phyloP scores from a whole-genome alignment of 768 basidiomycete species.

The Multifurca ochricompacta region DNA sequence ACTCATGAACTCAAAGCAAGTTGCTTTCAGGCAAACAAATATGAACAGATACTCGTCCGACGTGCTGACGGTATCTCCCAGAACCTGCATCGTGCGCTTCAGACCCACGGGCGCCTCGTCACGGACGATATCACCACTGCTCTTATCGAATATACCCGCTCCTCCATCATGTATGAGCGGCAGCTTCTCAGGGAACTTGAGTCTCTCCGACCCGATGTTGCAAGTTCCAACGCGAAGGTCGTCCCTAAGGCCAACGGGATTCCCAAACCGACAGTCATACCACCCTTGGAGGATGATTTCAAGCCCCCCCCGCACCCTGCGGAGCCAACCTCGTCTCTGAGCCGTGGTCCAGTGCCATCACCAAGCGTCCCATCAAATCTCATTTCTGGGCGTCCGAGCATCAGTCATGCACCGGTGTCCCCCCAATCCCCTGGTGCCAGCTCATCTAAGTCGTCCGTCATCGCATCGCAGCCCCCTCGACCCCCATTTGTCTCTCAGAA shows the following conservation, averaged over 20 bases:
- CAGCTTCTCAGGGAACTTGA: slow-evolving; percentile 86
- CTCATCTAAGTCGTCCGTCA: slow-evolving; percentile 32
- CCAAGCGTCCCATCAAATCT: slow-evolving; percentile 11
- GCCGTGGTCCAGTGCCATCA: slow-evolving; percentile 19
- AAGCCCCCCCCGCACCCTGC: slow-evolving; percentile 28
- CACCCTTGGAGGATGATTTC: slow-evolving; percentile 55
- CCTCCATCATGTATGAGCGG: slow-evolving; percentile 86
- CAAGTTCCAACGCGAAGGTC: slow-evolving; percentile 55
- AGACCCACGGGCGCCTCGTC: slow-evolving; percentile 76
- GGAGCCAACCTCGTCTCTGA: slow-evolving; percentile 21
- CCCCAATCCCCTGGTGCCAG: slow-evolving; percentile 50
- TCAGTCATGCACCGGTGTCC: slow-evolving; percentile 28
- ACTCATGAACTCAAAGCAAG: slow-evolving; percentile 12
- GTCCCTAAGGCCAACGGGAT: slow-evolving; percentile 39
- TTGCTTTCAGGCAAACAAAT: slow-evolving; percentile 67
- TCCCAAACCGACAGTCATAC: slow-evolving; percentile 55
- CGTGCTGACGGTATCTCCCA: slow-evolving; percentile 92
- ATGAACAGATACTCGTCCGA: slow-evolving; percentile 75
- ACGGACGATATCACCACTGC: slow-evolving; percentile 89
- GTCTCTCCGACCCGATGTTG: slow-evolving; percentile 69
- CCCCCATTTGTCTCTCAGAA: slow-evolving; percentile 29
- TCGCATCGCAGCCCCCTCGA: not conserved
- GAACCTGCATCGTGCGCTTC: slow-evolving; percentile 82
- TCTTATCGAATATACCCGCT: slow-evolving; percentile 87
- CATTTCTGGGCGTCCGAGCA: slow-evolving; percentile 19